Evolutionary conservation across 2,329 filamentous ascomycete species (phyloP), one percentile per base, ranked within the genome.

Genomic region (Ilyonectria mors-panacis): DNA sequence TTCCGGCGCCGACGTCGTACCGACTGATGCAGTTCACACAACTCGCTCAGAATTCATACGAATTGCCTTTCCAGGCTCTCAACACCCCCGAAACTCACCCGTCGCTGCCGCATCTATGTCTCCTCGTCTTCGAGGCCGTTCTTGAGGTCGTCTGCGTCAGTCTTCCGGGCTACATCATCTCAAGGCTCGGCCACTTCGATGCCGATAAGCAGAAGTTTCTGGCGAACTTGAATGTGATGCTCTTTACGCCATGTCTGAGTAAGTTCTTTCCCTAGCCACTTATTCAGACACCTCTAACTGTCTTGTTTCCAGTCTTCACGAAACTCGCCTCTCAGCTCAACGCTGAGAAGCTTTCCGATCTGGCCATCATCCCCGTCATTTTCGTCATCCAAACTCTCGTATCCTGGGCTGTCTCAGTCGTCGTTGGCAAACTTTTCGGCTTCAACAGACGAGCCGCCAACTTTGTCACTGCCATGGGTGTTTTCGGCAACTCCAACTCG

Each of bases 401-500:
- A 30, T 98, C 95, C 15, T 99, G 94, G 83, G 61, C 89, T 3
- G 94, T 94, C 60, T 91, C 95, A 2, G 82, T 90, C 9, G 76
- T 87, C 13, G 88, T 98, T 61, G 89, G 93, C 19, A 92, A 89
- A 81, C 84, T 90, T 55, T 97, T 95, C 79, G 86, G 93, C 17
- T 95, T 99, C 81, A 90, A 90, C 75, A 94, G 93, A 80, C 90
- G 95, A 69, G 93, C 94, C 47, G 89, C 92, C 72, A 99, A 99
- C 83, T 99, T 99, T 77, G 93, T 99, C 47, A 93, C 94, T 35
- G 96, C 96, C 59, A 99, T 99, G 96, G 95, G 93, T 42, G 88
- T 98, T 55, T 99, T 99, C 80, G 96, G 95, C 75, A 99, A 99
- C 81, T 98, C 95, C 37, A 99, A 99, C 82, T 98, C 96, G 19